Evolutionary conservation across 2,329 filamentous ascomycete genomes (phyloP).

Genomic region (Cryphonectria nitschkei): DNA sequence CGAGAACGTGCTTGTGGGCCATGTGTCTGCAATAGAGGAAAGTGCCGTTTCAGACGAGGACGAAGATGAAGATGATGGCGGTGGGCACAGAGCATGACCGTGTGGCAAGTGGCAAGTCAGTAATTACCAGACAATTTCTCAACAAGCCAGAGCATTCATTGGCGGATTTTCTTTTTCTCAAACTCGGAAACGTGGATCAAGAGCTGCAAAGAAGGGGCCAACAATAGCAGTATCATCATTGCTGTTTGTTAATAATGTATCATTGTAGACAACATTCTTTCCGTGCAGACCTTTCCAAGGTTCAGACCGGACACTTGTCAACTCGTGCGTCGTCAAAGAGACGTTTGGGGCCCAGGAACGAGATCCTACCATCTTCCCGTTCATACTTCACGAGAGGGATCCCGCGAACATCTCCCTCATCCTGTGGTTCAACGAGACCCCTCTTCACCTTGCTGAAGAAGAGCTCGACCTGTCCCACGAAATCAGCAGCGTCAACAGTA

Average conservation of each 20-base stretch:
- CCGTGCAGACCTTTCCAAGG: not conserved
- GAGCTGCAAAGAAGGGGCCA: not conserved
- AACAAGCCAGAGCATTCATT: not conserved
- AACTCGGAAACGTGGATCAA: not conserved
- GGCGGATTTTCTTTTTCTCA: not conserved
- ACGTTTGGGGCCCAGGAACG: constrained; percentile 15
- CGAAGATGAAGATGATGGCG: not conserved
- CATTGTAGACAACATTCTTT: not conserved
- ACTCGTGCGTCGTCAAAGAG: constrained; percentile 17
- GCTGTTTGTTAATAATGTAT: not conserved
- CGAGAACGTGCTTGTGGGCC: constrained; percentile 21
- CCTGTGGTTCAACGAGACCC: constrained; percentile 12
- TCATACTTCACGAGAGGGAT: constrained; percentile 23
- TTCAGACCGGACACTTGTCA: not conserved
- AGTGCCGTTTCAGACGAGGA: constrained; percentile 7
- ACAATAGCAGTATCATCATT: too few species aligned
- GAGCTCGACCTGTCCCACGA: constrained; percentile 9
- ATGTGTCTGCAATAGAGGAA: not conserved
- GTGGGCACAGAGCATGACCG: not conserved
- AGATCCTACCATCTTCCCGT: constrained; percentile 20
- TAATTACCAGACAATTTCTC: not conserved
- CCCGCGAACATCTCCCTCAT: constrained; percentile 16
- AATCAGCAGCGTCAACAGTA: constrained; percentile 8
- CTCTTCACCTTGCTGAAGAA: constrained; percentile 19
- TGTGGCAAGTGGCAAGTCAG: not conserved